Conservation (phyloP, 2,329 filamentous ascomycete genomes). For the Aureobasidium melanogenum region DNA sequence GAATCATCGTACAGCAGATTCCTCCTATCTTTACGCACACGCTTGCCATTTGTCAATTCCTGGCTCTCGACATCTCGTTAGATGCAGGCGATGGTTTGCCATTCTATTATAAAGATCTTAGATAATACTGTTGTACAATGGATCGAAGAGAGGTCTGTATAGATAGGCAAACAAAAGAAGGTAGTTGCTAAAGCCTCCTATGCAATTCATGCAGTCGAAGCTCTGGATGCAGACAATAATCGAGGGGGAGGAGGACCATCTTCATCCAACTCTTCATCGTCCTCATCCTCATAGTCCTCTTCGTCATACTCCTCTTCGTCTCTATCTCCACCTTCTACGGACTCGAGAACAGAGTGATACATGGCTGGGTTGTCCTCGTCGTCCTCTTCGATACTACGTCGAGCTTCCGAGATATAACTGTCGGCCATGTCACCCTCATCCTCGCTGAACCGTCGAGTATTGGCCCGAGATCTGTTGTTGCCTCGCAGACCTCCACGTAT, state of each 20-base stretch:
- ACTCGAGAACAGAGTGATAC: conserved; percentile 42
- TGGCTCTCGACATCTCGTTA: neutral
- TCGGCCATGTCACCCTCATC: conserved; percentile 15
- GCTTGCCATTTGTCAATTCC: neutral
- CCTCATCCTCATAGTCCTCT: conserved; percentile 15
- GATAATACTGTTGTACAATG: neutral
- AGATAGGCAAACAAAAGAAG: neutral
- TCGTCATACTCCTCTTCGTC: conserved; percentile 18
- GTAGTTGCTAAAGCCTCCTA: neutral
- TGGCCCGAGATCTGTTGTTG: neutral
- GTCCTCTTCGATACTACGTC: conserved; percentile 33
- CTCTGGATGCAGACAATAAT: neutral
- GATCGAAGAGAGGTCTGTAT: neutral
- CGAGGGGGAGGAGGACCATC: neutral
- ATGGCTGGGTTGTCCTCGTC: conserved; percentile 35
- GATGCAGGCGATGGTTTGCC: neutral
- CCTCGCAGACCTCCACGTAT: neutral
- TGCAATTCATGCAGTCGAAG: neutral
- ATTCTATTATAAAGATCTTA: neutral
- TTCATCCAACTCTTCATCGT: conserved; percentile 9
- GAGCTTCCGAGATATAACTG: conserved; percentile 19
- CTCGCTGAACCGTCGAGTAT: conserved; percentile 10
- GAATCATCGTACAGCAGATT: neutral
- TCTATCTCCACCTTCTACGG: conserved; percentile 36
- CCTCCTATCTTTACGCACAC: neutral